These are phyloP conservation scores for Violaceomyces palustris DNA, from an alignment of 1,284 basidiomycete genomes.

Conservation along the genomic window DNA sequence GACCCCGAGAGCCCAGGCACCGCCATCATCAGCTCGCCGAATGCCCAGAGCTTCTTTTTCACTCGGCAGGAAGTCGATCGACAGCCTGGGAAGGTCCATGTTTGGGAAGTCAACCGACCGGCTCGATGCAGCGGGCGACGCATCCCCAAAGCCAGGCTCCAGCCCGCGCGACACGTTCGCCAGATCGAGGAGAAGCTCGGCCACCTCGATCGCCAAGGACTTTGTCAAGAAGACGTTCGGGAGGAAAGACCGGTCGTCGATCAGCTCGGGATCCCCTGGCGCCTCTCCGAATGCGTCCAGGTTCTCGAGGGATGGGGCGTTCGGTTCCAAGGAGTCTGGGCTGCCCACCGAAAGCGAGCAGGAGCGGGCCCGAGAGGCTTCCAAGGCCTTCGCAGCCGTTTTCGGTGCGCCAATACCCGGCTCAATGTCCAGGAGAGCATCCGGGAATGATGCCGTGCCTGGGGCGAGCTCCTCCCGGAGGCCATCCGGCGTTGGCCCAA, in stretches of 20 bases:
- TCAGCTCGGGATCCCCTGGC: too few species aligned
- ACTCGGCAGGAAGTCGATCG: slow-evolving; percentile 2
- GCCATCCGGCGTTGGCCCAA: too few species aligned
- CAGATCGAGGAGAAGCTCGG: not conserved
- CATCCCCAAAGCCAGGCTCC: slow-evolving; percentile 7
- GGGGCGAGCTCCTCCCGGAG: too few species aligned
- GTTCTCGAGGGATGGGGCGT: not conserved
- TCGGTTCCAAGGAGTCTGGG: too few species aligned
- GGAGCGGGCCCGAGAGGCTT: not conserved
- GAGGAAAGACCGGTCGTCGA: slow-evolving; percentile 11
- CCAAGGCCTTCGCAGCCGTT: slow-evolving; percentile 1
- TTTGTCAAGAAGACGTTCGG: slow-evolving; percentile 18
- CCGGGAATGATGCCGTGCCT: too few species aligned
- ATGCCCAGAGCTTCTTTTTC: not conserved
- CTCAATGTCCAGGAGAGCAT: too few species aligned
- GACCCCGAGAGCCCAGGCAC: not conserved
- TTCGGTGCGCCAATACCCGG: too few species aligned
- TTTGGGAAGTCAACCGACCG: too few species aligned
- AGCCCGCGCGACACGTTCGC: not conserved
- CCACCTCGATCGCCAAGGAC: slow-evolving; percentile 7
- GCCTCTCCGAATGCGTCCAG: too few species aligned
- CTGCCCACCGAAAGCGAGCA: slow-evolving; percentile 1
- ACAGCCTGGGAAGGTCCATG: slow-evolving; percentile 8
- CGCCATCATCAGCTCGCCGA: not conserved
- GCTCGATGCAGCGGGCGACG: slow-evolving; percentile 16